A percentile compares a stretch with the other conserved stretches of the same genome.
phyloP scores from a whole-genome alignment of 257 asterid genomes.

The Fraxinus quadrangulata region DNA sequence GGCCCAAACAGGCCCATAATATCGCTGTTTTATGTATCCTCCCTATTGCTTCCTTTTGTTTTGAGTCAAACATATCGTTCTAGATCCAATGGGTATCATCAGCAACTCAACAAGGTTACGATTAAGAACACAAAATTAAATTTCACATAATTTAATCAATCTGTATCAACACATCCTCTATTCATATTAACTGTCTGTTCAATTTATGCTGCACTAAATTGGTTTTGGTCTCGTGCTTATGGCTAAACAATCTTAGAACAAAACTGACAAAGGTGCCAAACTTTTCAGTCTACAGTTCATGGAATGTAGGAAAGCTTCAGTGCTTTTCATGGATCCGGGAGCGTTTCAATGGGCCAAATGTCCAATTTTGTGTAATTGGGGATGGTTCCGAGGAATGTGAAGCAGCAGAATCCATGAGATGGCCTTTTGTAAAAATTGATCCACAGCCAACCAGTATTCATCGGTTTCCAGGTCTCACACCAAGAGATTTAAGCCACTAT shows the following conservation, averaged over 20 bases:
- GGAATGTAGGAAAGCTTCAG: slow-evolving; percentile 83
- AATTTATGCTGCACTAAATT: background rate
- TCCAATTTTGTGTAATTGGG: slow-evolving; percentile 75
- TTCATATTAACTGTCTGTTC: background rate
- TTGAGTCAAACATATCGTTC: background rate
- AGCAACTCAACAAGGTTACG: no score
- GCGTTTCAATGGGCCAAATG: slow-evolving; percentile 63
- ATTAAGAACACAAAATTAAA: no score
- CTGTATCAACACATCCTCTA: no score
- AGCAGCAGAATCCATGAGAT: slow-evolving; percentile 80
- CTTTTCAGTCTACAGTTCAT: slow-evolving; percentile 78
- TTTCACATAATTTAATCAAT: no score
- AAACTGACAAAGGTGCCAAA: background rate
- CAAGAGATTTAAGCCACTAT: slow-evolving; percentile 60
- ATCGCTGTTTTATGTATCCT: background rate
- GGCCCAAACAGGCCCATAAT: no score
- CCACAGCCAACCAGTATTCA: slow-evolving; percentile 54
- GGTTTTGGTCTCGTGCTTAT: background rate
- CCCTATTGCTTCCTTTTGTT: background rate
- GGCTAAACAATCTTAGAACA: background rate
- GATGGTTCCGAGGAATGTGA: slow-evolving; percentile 97
- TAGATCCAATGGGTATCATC: background rate
- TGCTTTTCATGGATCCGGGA: slow-evolving; percentile 82
- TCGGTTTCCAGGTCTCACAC: slow-evolving; percentile 90
- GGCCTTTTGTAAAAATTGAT: slow-evolving; percentile 91